Percentiles rank a stretch among this genome's conserved stretches.
Conservation (phyloP, 805 yeast species). For the Candida nitratophila region DNA sequence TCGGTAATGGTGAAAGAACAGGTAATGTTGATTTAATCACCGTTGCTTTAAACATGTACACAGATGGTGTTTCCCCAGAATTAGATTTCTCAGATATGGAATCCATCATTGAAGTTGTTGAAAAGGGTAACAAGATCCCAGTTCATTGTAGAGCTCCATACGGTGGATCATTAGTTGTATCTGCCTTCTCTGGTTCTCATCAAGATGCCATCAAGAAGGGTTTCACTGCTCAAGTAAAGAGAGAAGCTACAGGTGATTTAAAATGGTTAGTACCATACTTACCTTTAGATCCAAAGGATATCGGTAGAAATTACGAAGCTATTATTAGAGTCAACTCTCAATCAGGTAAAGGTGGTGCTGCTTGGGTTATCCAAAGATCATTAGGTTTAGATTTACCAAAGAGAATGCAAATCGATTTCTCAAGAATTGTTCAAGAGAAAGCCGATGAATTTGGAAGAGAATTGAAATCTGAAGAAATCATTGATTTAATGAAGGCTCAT, state of each 20-base stretch:
- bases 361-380: conserved; percentile 69
- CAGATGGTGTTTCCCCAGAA: conserved; percentile 67
- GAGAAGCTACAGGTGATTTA: conserved; percentile 40
- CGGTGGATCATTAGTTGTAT: conserved; percentile 71
- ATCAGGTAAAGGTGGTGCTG: conserved; percentile 87
- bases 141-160: conserved; percentile 73
- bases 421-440: conserved; percentile 51
- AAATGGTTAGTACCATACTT: conserved; percentile 70
- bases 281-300: conserved; percentile 76
- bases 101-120: conserved; percentile 59
- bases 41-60: conserved; percentile 69
- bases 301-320: conserved; percentile 76
- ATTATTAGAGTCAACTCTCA: conserved; percentile 80
- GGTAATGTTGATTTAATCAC: conserved; percentile 78
- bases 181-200: conserved; percentile 64
- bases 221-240: conserved; percentile 40
- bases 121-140: conserved; percentile 72
- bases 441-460: conserved; percentile 69
- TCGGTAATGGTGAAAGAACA: conserved; percentile 81
- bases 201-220: conserved; percentile 32
- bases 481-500: conserved; percentile 43
- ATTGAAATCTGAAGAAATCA: conserved; percentile 60
- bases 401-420: conserved; percentile 60
- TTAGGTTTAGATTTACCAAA: conserved; percentile 72
- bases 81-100: conserved; percentile 67